Base-by-base conservation (phyloP, 1,284 basidiomycete genomes). In the Thelephora terrestris region DNA sequence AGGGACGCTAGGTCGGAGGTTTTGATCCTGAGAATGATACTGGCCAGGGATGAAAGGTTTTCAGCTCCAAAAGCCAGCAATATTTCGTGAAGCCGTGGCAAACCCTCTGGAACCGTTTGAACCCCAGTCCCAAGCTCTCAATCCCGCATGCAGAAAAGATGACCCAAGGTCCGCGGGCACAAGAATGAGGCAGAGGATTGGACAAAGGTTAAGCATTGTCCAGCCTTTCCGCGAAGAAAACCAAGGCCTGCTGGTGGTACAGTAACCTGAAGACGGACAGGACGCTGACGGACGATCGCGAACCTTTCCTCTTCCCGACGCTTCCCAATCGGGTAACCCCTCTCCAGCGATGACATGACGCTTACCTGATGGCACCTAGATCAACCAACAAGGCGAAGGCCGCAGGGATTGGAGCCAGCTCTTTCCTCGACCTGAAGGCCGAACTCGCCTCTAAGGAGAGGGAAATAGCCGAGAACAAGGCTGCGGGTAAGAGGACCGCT, bases 361-460 rank as follows among this genome's bases (percentile, higher is more conserved):
- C 12, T 32, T n/a, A 25, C 17, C 69, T 69, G 68, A 42, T 42
- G 39, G 39, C 39, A 20, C 25, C 39, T 18, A 42, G 39, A 23
- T 42, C 39, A 20, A 18, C 57, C 1, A 63, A 66, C 55, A 85
- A 81, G 58, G 70, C 77, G 0, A 82, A 77, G 59, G 78, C 76
- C n/a, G 75, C 79, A 37, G 81, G 81, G 4, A 71, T 86, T 57
- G 84, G 78, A 52, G 71, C 79, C 1, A 75, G 72, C 50, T 85
- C 85, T 0, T 86, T 88, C 62, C 75, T 88, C 23, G 83, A 88
- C 58, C 74, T 90, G 40, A 85, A 83, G 54, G 80, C 83, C 3
- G 80, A 87, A 50, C 66, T 90, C 0, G 71, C 77, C 1, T 84
- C 80, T 55, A 70, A 81, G 54, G 78, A 84, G 57, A 75, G 76